Conservation (phyloP, 768 basidiomycete species). For the Calocybe cyanea region DNA sequence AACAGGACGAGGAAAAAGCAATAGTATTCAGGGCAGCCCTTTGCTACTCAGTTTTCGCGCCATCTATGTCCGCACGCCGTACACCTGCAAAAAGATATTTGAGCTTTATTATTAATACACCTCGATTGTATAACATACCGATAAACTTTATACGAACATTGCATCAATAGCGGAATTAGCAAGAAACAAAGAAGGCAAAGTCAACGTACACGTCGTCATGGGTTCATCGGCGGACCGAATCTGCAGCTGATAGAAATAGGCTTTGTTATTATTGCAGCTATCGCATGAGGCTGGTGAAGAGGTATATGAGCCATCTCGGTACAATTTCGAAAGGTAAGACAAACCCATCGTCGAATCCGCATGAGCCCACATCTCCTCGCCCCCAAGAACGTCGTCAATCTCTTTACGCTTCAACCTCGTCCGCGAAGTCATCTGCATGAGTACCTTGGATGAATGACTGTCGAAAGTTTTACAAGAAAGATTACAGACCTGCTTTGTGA, state of each 20-base stretch:
- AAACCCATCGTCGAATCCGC: conserved; percentile 84
- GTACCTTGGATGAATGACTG: neutral
- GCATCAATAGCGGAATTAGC: neutral
- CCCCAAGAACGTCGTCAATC: conserved; percentile 94
- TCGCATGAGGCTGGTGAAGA: conserved; percentile 44
- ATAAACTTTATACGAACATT: conserved; percentile 43
- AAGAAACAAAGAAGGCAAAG: conserved; percentile 2
- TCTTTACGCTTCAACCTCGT: conserved; percentile 84
- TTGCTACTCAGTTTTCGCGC: conserved; percentile 52
- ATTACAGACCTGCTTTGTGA: conserved; percentile 62
- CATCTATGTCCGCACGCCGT: conserved; percentile 62
- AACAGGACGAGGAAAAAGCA: too few species aligned
- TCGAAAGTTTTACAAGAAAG: conserved; percentile 17
- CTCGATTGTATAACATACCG: conserved; percentile 40
- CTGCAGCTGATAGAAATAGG: conserved; percentile 95
- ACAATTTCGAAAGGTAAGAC: conserved; percentile 26
- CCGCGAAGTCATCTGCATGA: conserved; percentile 82
- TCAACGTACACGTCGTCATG: conserved; percentile 66
- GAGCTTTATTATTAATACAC: neutral
- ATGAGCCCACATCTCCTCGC: conserved; percentile 90
- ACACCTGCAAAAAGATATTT: conserved; percentile 42
- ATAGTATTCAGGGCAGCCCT: neutral
- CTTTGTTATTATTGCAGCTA: conserved; percentile 82
- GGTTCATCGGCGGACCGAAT: conserved; percentile 92
- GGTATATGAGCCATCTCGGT: neutral